A percentile compares a stretch with the other conserved stretches of the same genome.
These are phyloP conservation scores for Pseudogymnoascus sp. DNA, from an alignment of 2,329 filamentous ascomycete genomes.

Conservation along the genomic window DNA sequence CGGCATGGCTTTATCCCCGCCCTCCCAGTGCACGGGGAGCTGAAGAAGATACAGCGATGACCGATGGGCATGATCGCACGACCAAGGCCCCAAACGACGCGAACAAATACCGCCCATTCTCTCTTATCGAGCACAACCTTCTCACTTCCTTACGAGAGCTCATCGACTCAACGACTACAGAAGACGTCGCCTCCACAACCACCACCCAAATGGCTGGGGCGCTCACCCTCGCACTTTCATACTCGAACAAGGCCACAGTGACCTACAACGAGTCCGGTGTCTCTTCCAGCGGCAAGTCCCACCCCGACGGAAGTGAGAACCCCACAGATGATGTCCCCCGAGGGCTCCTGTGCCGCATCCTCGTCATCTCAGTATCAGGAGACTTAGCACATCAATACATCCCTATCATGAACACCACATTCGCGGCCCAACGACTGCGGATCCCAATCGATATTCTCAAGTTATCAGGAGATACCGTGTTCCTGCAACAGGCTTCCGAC, in stretches of 20 bases:
- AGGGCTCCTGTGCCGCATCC: slow-evolving; percentile 70
- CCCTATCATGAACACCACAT: slow-evolving; percentile 96
- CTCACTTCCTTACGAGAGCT: slow-evolving; percentile 67
- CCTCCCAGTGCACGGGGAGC: slow-evolving; percentile 30
- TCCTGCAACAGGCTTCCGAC: slow-evolving; percentile 85
- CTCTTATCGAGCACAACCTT: slow-evolving; percentile 76
- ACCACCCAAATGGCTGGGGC: slow-evolving; percentile 89
- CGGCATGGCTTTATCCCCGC: slow-evolving; percentile 81
- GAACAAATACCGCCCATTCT: slow-evolving; percentile 93
- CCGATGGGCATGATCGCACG: slow-evolving; percentile 31
- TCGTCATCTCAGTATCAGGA: slow-evolving; percentile 82
- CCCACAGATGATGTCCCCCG: slow-evolving; percentile 31
- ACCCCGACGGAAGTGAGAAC: slow-evolving; percentile 18
- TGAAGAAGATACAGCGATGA: slow-evolving; percentile 53
- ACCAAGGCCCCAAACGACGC: slow-evolving; percentile 38
- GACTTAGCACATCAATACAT: slow-evolving; percentile 89
- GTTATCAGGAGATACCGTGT: slow-evolving; percentile 77
- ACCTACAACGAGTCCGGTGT: slow-evolving; percentile 33
- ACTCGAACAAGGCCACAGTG: slow-evolving; percentile 67
- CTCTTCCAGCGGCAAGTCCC: slow-evolving; percentile 21
- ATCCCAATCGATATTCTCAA: slow-evolving; percentile 92
- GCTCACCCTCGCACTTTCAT: slow-evolving; percentile 77
- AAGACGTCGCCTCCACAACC: slow-evolving; percentile 58
- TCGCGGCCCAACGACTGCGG: slow-evolving; percentile 80
- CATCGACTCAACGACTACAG: slow-evolving; percentile 58